Evolutionary conservation across 352 stramenopile genomes (phyloP).

Genomic region (Globisporangium cederbergense): DNA sequence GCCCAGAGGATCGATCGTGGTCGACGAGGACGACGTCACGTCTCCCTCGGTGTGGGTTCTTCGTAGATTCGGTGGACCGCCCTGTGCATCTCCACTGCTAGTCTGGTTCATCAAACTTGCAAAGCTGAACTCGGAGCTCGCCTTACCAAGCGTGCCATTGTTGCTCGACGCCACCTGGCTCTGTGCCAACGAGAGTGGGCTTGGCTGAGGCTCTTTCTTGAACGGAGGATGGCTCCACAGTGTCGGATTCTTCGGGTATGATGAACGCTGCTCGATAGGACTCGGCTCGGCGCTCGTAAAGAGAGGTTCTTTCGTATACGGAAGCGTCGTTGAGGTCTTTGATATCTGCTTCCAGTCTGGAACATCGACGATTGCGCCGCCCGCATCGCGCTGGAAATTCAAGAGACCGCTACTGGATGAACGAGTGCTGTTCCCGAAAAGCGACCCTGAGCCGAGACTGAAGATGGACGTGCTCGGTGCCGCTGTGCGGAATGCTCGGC

Average conservation of each 20-base stretch:
- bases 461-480: conserved; percentile 66
- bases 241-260: conserved; percentile 55
- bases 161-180: conserved; percentile 8
- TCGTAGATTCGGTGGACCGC: not conserved
- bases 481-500: conserved; percentile 41
- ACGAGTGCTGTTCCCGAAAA: conserved; percentile 38
- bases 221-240: conserved; percentile 67
- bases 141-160: conserved; percentile 7
- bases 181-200: conserved; percentile 10
- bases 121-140: not conserved
- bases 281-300: conserved; percentile 14
- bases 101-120: conserved; percentile 2
- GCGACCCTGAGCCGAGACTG: conserved; percentile 55
- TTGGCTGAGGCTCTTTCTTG: conserved; percentile 23
- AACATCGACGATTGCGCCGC: conserved; percentile 42
- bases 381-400: conserved; percentile 46
- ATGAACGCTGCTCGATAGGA: conserved; percentile 27
- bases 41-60: conserved; percentile 14
- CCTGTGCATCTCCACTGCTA: not conserved
- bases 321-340: conserved; percentile 53
- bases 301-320: conserved; percentile 43
- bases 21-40: conserved; percentile 14
- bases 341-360: conserved; percentile 59
- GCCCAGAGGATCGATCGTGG: conserved; percentile 21
- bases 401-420: conserved; percentile 36